Evolutionary conservation across 345 rosid species (phyloP), one percentile per base, ranked within the genome.

Genomic region (Kandelia obovata): DNA sequence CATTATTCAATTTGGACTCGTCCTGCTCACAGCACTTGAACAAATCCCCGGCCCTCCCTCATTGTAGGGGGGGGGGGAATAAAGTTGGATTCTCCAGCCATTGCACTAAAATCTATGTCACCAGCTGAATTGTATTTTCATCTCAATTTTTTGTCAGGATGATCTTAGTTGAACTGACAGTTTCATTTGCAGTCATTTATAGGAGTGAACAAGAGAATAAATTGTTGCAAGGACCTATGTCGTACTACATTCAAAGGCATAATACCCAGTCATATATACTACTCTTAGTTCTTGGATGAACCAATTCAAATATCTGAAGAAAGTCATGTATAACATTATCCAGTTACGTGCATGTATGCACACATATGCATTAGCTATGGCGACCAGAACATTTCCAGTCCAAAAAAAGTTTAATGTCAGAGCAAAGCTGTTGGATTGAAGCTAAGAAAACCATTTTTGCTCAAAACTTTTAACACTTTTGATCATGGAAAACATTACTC

Each of bases 21-120:
- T 43, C 19, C 19, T 43, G 13, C 49, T 43, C 19, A 43, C 49
- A 43, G 17, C 1, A 11, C 5, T 68, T 63, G 68, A 74, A 62
- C 64, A 63, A 46, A 57, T 72, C 57, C 60, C 71, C 23, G 46
- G 61, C 53, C 53, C 19, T 47, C 20, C 61, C 47, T 61, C 26
- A 17, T 51, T 17, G 26, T 30, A 7, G 7, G 2, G 31, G 21
- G 21, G 21, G 21, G 21, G 21, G 57, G 34, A 46, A 47, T 64
- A 23, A 0, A 46, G 17, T 11, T 31, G 23, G 60, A 26, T 23
- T 27, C 74, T 55, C 5, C 47, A 55, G 56, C 19, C 74, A 39
- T 52, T 20, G 43, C 16, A 56, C 68, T 20, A 64, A 30, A 71
- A 64, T 43, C 57, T 56, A 64, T 63, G 39, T 28, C 58, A 60